Evolutionary conservation across 352 stramenopile genomes (phyloP).

Genomic region (Globisporangium mamillatum): DNA sequence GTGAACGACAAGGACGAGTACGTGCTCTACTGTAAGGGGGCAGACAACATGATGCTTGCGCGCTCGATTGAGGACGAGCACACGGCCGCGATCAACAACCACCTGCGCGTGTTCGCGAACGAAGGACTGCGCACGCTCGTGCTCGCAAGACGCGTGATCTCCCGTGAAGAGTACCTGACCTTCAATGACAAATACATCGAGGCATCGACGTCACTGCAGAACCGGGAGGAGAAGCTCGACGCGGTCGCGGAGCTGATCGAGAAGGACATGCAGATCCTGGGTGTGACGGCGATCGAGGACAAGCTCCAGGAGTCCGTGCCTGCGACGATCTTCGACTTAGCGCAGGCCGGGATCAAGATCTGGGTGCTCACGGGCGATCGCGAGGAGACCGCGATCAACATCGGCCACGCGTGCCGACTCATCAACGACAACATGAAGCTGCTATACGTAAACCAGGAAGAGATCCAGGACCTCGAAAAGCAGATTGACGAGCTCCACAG

Average conservation of each 20-base stretch:
- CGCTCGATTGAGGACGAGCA: constrained; percentile 26
- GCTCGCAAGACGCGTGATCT: constrained; percentile 55
- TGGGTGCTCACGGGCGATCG: constrained; percentile 98
- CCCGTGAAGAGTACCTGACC: constrained; percentile 37
- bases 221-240: constrained; percentile 51
- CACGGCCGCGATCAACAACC: constrained; percentile 27
- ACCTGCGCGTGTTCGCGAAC: constrained; percentile 64
- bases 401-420: constrained; percentile 87
- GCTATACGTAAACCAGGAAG: constrained; percentile 61
- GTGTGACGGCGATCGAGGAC: constrained; percentile 96
- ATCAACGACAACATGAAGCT: constrained; percentile 70
- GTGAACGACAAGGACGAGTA: constrained; percentile 47
- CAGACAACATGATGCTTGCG: constrained; percentile 84
- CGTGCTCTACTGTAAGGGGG: constrained; percentile 77
- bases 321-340: constrained; percentile 90
- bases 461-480: constrained; percentile 31
- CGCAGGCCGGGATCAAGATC: constrained; percentile 95
- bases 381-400: constrained; percentile 98
- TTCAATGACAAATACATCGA: constrained; percentile 61
- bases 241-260: constrained; percentile 67
- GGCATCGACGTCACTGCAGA: constrained; percentile 44
- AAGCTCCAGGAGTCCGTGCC: constrained; percentile 94
- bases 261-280: constrained; percentile 78
- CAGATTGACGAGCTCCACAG: constrained; percentile 50
- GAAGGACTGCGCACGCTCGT: constrained; percentile 83